Percentiles rank a stretch among this genome's conserved stretches.
Evolutionary conservation across 2,329 filamentous ascomycete species (phyloP).

Genomic region (Pseudonectria foliicola): DNA sequence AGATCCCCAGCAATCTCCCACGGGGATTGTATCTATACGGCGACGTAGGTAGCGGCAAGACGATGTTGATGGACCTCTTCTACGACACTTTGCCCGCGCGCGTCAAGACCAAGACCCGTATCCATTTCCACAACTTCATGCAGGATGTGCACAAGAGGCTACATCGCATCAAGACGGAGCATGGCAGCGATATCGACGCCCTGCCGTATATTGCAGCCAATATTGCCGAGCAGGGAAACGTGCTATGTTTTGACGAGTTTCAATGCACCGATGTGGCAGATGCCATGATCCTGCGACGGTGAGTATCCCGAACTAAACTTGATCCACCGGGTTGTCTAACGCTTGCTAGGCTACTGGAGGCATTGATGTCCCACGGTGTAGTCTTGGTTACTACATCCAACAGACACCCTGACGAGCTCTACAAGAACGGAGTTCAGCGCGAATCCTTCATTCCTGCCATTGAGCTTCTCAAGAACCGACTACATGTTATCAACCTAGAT

Average conservation of each 20-base stretch:
- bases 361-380: conserved; percentile 92
- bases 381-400: conserved; percentile 95
- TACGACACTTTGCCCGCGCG: conserved; percentile 82
- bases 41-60: conserved; percentile 96
- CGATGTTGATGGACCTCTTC: conserved; percentile 98
- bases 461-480: conserved; percentile 73
- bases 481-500: conserved; percentile 90
- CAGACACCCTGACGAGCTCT: conserved; percentile 90
- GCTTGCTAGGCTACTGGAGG: conserved; percentile 62
- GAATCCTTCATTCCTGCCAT: conserved; percentile 95
- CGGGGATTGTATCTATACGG: conserved; percentile 92
- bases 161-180: conserved; percentile 80
- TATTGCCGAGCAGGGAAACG: conserved; percentile 75
- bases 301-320: conserved; percentile 8
- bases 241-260: conserved; percentile 97
- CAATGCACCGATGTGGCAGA: conserved; percentile 98
- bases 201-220: conserved; percentile 92
- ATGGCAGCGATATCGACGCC: conserved; percentile 84
- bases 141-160: conserved; percentile 89
- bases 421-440: conserved; percentile 96
- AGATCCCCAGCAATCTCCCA: conserved; percentile 67
- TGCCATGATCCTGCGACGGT: conserved; percentile 90
- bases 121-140: conserved; percentile 99
- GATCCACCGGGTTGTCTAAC: conserved; percentile 8
- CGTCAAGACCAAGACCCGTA: conserved; percentile 77